A percentile compares a stretch with the other conserved stretches of the same genome.
phyloP scores from a whole-genome alignment of 2,329 filamentous ascomycete species.

The Cladophialophora immunda region DNA sequence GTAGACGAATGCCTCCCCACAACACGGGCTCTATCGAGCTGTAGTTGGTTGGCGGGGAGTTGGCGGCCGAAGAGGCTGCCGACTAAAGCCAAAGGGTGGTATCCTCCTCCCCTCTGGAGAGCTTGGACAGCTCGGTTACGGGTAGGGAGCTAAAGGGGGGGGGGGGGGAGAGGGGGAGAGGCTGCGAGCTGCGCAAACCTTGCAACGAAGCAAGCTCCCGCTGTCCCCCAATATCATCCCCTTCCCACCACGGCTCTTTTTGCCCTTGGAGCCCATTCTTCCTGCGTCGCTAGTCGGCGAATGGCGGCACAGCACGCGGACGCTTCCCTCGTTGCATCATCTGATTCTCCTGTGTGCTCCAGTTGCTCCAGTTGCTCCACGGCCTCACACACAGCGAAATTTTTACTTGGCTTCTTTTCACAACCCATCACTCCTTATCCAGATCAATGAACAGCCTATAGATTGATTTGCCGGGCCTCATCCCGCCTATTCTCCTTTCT shows the following conservation, averaged over 20 bases:
- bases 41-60: conserved; percentile 17
- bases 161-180: too few species aligned
- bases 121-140: conserved; percentile 25
- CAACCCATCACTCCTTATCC: conserved; percentile 28
- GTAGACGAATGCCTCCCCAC: background rate
- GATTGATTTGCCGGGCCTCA: conserved; percentile 29
- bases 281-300: conserved; percentile 27
- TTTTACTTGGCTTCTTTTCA: conserved; percentile 34
- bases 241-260: conserved; percentile 21
- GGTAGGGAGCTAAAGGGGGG: conserved; percentile 9
- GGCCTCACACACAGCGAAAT: conserved; percentile 21
- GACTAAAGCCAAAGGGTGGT: conserved; percentile 14
- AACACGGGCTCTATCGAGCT: background rate
- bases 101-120: background rate
- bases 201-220: background rate
- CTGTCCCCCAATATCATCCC: background rate
- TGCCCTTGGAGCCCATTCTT: conserved; percentile 10
- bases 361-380: conserved; percentile 30
- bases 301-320: conserved; percentile 29
- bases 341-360: conserved; percentile 19
- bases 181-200: conserved; percentile 6
- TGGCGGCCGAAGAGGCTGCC: conserved; percentile 1
- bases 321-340: conserved; percentile 32
- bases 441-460: conserved; percentile 37
- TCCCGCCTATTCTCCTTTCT: conserved; percentile 27